These are phyloP conservation scores for Cercospora sesami DNA, from an alignment of 2,329 filamentous ascomycete genomes.

Conservation along the genomic window DNA sequence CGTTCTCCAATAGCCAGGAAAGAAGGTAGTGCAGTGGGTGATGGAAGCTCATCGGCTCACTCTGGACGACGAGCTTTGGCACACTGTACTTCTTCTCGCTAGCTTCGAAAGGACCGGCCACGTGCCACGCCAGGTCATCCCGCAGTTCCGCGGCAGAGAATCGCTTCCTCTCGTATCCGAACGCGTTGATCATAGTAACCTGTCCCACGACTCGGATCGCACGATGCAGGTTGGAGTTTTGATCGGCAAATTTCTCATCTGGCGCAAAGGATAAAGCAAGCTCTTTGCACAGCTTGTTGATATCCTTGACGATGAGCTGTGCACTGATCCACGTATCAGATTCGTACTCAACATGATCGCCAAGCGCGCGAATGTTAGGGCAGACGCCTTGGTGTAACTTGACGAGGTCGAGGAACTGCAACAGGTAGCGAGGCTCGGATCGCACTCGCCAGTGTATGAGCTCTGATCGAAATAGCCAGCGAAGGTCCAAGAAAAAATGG, in stretches of 20 bases:
- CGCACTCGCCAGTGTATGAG: constrained; percentile 85
- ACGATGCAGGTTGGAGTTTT: constrained; percentile 65
- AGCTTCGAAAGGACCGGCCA: constrained; percentile 75
- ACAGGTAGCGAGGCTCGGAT: constrained; percentile 78
- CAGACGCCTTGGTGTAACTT: constrained; percentile 97
- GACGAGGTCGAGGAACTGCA: constrained; percentile 93
- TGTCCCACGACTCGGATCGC: constrained; percentile 76
- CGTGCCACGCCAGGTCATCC: constrained; percentile 78
- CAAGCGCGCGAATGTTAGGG: constrained; percentile 85
- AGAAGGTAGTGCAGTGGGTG: constrained; percentile 94
- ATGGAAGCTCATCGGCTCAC: constrained; percentile 92
- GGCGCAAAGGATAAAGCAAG: constrained; percentile 83
- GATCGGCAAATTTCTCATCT: constrained; percentile 44
- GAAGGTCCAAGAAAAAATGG: constrained; percentile 94
- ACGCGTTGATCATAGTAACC: constrained; percentile 81
- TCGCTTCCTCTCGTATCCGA: constrained; percentile 81
- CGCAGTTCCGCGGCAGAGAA: constrained; percentile 89
- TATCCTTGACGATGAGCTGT: constrained; percentile 88
- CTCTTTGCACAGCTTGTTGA: constrained; percentile 87
- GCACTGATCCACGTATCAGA: constrained; percentile 98
- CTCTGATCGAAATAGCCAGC: constrained; percentile 83
- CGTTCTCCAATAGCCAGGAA: constrained; percentile 93
- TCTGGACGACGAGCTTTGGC: constrained; percentile 84
- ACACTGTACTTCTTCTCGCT: constrained; percentile 56
- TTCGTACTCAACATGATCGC: constrained; percentile 97